Evolutionary conservation across 1,284 basidiomycete genomes (phyloP).

Genomic region (Malassezia vespertilionis): DNA sequence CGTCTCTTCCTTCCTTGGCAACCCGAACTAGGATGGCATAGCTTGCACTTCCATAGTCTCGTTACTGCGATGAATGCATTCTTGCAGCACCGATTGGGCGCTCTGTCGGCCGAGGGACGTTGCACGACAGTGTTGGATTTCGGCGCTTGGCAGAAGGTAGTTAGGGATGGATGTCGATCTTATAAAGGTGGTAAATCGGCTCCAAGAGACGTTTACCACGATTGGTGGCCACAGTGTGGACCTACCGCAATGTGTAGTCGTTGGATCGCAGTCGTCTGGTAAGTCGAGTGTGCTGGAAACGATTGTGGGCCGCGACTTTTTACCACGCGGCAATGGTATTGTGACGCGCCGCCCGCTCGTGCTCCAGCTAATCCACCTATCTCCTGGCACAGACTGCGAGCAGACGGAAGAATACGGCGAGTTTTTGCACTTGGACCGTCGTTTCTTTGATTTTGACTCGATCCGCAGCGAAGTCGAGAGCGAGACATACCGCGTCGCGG

Average conservation of each 20-base stretch:
- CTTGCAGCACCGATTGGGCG: too few relatives aligned
- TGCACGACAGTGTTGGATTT: not conserved
- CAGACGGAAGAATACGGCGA: constrained; percentile 69
- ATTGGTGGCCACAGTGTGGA: constrained; percentile 53
- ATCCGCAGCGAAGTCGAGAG: constrained; percentile 94
- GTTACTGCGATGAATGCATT: constrained; percentile 3
- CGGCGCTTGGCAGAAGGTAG: not conserved
- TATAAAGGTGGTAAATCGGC: constrained; percentile 87
- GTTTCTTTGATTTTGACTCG: constrained; percentile 83
- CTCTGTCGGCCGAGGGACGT: not conserved
- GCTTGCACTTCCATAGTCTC: not conserved
- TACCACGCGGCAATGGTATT: constrained; percentile 99
- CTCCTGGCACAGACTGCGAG: constrained; percentile 49
- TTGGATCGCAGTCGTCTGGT: constrained; percentile 93
- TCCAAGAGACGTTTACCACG: constrained; percentile 56
- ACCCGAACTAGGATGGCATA: constrained; percentile 17
- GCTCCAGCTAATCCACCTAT: constrained; percentile 83
- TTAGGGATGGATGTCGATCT: constrained; percentile 55
- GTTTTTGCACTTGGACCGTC: constrained; percentile 77
- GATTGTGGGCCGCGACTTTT: constrained; percentile 93
- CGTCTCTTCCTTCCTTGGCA: constrained; percentile 36
- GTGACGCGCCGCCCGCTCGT: constrained; percentile 96
- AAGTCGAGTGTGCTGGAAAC: constrained; percentile 96
- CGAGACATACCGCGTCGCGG: constrained; percentile 92
- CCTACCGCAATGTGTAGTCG: constrained; percentile 62